A percentile compares a stretch with the other conserved stretches of the same genome.
phyloP scores from a whole-genome alignment of 208 protist genomes.

The Phytomonas serpens region DNA sequence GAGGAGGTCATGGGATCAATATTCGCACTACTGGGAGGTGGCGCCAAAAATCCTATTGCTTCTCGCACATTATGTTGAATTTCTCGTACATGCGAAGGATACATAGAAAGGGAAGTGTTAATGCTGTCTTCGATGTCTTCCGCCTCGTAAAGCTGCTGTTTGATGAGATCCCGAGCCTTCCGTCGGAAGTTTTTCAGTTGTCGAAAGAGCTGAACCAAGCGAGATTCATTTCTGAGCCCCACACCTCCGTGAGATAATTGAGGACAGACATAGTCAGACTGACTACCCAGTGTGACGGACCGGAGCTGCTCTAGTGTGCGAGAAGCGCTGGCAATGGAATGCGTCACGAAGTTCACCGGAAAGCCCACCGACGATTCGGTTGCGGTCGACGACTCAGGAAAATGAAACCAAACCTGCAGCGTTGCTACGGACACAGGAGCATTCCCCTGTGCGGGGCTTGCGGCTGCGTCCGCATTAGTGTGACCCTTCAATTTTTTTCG shows the following conservation, averaged over 20 bases:
- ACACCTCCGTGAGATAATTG: not conserved
- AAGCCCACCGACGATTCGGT: not conserved
- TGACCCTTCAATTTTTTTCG: not conserved
- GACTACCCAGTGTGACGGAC: not conserved
- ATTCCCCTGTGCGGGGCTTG: not conserved
- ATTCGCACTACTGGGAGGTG: constrained; percentile 9
- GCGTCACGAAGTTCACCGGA: not conserved
- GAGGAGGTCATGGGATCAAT: not conserved
- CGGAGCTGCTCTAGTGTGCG: not conserved
- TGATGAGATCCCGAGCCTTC: constrained; percentile 43
- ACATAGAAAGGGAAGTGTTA: constrained; percentile 16
- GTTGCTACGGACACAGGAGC: not conserved
- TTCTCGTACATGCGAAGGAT: constrained; percentile 30
- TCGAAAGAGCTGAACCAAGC: constrained; percentile 24
- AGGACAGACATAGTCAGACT: not conserved
- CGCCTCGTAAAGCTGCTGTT: constrained; percentile 81
- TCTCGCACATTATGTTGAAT: constrained; percentile 37
- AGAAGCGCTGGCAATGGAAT: not conserved
- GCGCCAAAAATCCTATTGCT: constrained; percentile 28
- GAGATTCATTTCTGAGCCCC: not conserved
- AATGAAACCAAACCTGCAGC: not conserved
- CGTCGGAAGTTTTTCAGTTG: constrained; percentile 55
- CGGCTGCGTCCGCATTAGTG: not conserved
- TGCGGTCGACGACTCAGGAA: not conserved
- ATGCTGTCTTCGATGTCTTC: constrained; percentile 69